A percentile compares a stretch with the other conserved stretches of the same genome.
Conservation (phyloP, 2,329 filamentous ascomycete genomes). For the Colletotrichum australisinense region DNA sequence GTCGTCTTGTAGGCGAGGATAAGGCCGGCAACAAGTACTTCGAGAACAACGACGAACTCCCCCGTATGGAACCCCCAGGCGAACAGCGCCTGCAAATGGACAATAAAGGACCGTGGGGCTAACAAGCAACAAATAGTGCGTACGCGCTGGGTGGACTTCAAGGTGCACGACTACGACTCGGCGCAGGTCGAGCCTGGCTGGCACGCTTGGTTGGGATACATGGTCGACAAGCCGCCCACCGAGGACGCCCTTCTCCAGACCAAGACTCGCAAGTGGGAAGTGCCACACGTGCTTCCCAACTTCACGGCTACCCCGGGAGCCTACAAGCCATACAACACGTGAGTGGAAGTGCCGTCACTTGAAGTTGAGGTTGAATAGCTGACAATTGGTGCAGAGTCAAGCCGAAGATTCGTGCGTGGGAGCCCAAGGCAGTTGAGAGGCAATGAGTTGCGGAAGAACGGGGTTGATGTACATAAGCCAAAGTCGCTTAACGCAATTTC, state of each 20-base stretch:
- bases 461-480: conserved; percentile 31
- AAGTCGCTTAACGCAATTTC: conserved; percentile 29
- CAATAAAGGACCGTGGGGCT: conserved; percentile 23
- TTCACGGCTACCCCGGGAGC: conserved; percentile 81
- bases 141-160: conserved; percentile 98
- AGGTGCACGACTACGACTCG: conserved; percentile 84
- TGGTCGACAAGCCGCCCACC: conserved; percentile 86
- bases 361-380: background rate
- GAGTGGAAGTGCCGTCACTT: conserved; percentile 53
- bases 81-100: conserved; percentile 9
- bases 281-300: conserved; percentile 77
- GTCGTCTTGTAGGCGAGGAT: conserved; percentile 85
- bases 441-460: conserved; percentile 31
- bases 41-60: conserved; percentile 95
- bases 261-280: conserved; percentile 80
- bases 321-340: conserved; percentile 97
- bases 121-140: conserved; percentile 70
- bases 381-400: conserved; percentile 54
- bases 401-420: conserved; percentile 65
- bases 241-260: conserved; percentile 79
- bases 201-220: conserved; percentile 98
- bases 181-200: conserved; percentile 94
- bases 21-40: conserved; percentile 97
- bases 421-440: conserved; percentile 50
- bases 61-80: conserved; percentile 68